Evolutionary conservation across 2,329 filamentous ascomycete species (phyloP).

Genomic region (Neocucurbitaria cava): DNA sequence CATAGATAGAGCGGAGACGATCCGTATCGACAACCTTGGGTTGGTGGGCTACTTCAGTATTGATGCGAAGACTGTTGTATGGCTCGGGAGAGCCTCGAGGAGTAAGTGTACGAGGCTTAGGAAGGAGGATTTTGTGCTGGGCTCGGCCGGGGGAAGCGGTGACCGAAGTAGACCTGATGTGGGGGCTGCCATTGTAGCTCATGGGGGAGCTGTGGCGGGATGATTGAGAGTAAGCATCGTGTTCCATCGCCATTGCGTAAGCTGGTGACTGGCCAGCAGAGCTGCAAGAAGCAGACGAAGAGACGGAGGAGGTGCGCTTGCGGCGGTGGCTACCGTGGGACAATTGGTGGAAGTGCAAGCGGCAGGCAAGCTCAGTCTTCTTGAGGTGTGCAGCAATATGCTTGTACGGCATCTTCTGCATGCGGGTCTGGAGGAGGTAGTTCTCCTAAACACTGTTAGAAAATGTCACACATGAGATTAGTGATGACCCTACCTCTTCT

Average conservation of each 20-base stretch:
- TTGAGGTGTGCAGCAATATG: constrained; percentile 84
- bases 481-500: constrained; percentile 69
- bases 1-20: constrained; percentile 74
- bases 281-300: constrained; percentile 58
- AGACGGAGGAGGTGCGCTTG: constrained; percentile 75
- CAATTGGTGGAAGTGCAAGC: constrained; percentile 85
- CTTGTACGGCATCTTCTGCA: constrained; percentile 91
- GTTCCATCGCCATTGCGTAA: constrained; percentile 49
- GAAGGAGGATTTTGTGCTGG: constrained; percentile 61
- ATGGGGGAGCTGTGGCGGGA: constrained; percentile 51
- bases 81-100: constrained; percentile 48
- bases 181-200: constrained; percentile 54
- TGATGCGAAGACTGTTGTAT: constrained; percentile 51
- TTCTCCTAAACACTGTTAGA: constrained; percentile 67
- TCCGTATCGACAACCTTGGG: constrained; percentile 66
- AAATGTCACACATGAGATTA: background rate
- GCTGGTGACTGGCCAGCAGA: constrained; percentile 43
- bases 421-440: constrained; percentile 82
- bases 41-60: constrained; percentile 54
- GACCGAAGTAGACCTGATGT: constrained; percentile 39
- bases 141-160: constrained; percentile 64
- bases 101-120: constrained; percentile 64
- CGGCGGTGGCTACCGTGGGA: constrained; percentile 82
- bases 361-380: constrained; percentile 87
- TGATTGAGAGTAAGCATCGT: constrained; percentile 46